Evolutionary conservation across 192 early-diverging fungal species (phyloP).

Genomic region (Linnemannia hyalina): DNA sequence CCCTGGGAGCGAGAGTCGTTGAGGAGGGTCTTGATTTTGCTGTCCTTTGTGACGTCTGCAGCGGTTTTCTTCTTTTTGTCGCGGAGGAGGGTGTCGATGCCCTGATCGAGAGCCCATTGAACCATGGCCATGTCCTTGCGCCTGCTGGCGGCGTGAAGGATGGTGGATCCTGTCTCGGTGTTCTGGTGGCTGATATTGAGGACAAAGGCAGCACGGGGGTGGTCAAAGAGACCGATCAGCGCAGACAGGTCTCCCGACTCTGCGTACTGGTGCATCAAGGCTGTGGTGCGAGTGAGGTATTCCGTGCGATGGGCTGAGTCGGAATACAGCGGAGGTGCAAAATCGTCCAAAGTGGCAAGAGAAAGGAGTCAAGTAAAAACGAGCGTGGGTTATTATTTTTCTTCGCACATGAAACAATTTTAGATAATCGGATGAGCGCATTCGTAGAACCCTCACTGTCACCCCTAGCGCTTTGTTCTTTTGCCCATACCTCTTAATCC

Average conservation of each 20-base stretch:
- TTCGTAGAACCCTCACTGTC: not conserved
- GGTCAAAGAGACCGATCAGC: constrained; percentile 61
- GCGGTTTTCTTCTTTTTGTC: constrained; percentile 76
- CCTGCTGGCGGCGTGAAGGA: constrained; percentile 79
- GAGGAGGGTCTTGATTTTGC: constrained; percentile 67
- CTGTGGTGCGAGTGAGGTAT: constrained; percentile 61
- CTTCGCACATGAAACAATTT: not conserved
- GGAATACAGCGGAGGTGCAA: constrained; percentile 1
- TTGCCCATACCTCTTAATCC: not conserved
- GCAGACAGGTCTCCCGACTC: constrained; percentile 51
- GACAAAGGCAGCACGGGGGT: constrained; percentile 66
- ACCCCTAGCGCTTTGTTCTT: not conserved
- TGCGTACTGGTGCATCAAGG: constrained; percentile 67
- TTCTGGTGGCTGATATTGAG: constrained; percentile 81
- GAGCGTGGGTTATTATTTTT: constrained; percentile 1
- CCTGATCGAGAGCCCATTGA: constrained; percentile 77
- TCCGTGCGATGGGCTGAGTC: constrained; percentile 62
- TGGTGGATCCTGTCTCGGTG: constrained; percentile 68
- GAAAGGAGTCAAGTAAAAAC: not conserved
- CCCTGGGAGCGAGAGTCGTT: constrained; percentile 52
- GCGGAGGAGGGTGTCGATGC: constrained; percentile 79
- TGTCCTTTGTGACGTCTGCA: constrained; percentile 65
- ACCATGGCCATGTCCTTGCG: constrained; percentile 75
- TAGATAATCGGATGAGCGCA: constrained; percentile 6
- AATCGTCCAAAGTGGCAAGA: not conserved